Conservation (phyloP, 257 asterid genomes). For the Solanum microdontum region DNA sequence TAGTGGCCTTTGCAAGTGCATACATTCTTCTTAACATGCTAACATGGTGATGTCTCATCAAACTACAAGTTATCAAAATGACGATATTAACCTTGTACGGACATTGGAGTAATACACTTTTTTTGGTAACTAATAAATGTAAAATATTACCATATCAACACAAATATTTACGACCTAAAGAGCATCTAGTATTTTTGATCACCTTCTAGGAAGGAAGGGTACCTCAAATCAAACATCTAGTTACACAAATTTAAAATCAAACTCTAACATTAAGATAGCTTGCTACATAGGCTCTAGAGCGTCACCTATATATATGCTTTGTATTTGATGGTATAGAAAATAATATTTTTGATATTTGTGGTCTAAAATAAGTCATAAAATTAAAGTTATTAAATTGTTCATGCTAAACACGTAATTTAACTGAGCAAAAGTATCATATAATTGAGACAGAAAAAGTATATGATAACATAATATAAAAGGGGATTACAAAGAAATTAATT, state of each 20-base stretch:
- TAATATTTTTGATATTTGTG: no score
- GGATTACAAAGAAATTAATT: not conserved
- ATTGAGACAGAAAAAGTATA: not conserved
- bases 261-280: not conserved
- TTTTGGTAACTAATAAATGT: not conserved
- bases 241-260: not conserved
- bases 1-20: conserved; percentile 1
- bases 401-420: not conserved
- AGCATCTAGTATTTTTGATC: no score
- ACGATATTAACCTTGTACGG: not conserved
- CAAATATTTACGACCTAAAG: not conserved
- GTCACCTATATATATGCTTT: no score
- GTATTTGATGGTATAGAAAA: no score
- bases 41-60: not conserved
- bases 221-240: not conserved
- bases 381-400: not conserved
- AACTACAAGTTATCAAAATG: not conserved
- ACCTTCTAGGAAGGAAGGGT: not conserved
- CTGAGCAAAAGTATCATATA: not conserved
- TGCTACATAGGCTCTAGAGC: not conserved
- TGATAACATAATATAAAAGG: not conserved
- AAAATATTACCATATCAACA: not conserved
- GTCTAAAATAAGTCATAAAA: not conserved
- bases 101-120: not conserved
- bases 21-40: not conserved